Evolutionary conservation across 108 stramenopile genomes (phyloP).

Genomic region (Conticribra weissflogii): DNA sequence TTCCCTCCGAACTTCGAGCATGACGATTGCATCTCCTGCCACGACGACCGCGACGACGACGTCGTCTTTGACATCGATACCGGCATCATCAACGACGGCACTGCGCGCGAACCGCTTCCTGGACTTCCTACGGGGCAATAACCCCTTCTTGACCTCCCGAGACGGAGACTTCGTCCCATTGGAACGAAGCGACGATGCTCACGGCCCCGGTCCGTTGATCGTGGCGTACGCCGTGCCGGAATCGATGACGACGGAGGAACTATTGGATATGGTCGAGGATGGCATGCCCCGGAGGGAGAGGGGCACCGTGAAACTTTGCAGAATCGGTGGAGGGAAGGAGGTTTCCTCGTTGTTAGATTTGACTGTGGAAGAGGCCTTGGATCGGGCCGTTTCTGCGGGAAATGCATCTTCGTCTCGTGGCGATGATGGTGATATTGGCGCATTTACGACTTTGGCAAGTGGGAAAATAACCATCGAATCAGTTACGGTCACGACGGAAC

Average conservation of each 20-base stretch:
- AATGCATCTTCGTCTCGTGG: too few relatives aligned
- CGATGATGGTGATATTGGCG: too few relatives aligned
- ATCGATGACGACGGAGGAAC: constrained; percentile 59
- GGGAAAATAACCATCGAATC: too few relatives aligned
- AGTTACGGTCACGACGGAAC: too few relatives aligned
- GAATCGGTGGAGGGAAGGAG: constrained; percentile 16
- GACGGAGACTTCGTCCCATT: constrained; percentile 67
- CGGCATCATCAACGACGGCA: not conserved
- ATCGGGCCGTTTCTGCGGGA: too few relatives aligned
- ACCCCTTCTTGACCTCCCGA: constrained; percentile 40
- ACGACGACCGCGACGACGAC: too few relatives aligned
- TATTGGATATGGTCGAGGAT: constrained; percentile 66
- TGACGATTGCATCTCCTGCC: too few relatives aligned
- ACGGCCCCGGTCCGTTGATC: constrained; percentile 72
- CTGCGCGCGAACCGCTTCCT: too few relatives aligned
- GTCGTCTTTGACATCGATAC: not conserved
- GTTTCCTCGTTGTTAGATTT: constrained; percentile 34
- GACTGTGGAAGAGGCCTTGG: constrained; percentile 52
- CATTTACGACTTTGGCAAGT: too few relatives aligned
- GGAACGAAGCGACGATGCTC: constrained; percentile 31
- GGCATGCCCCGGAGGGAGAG: constrained; percentile 55
- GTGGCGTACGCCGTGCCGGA: constrained; percentile 65
- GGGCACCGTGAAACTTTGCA: constrained; percentile 41
- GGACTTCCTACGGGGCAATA: constrained; percentile 24
- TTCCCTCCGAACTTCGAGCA: too few relatives aligned